These are phyloP conservation scores for Didymella glomerata DNA, from an alignment of 2,329 filamentous ascomycete species.

Conservation along the genomic window DNA sequence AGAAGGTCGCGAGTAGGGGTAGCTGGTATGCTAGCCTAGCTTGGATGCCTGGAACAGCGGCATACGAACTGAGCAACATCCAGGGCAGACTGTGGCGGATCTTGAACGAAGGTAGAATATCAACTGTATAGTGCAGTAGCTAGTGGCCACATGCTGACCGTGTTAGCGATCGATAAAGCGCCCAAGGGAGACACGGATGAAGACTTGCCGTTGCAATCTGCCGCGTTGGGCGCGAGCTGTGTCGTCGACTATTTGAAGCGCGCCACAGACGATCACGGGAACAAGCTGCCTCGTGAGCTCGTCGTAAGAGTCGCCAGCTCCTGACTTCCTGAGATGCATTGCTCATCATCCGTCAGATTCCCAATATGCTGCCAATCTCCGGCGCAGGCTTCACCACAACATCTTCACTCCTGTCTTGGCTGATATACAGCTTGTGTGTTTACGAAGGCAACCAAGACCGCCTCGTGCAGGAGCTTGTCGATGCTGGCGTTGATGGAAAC, in stretches of 20 bases:
- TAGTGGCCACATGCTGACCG: neutral
- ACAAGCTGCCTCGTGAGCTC: neutral
- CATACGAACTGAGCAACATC: neutral
- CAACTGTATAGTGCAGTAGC: neutral
- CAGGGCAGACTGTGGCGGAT: neutral
- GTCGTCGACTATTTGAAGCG: neutral
- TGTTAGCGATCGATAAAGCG: neutral
- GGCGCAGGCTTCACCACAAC: neutral
- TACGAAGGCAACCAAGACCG: neutral
- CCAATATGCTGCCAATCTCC: constrained; percentile 4
- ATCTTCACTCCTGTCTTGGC: neutral
- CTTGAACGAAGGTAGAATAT: neutral
- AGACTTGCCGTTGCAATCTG: neutral
- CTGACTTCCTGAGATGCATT: neutral
- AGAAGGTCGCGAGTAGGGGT: neutral
- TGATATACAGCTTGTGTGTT: neutral
- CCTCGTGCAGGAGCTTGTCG: neutral
- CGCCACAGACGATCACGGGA: neutral
- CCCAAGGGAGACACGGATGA: neutral
- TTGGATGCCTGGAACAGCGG: constrained; percentile 8
- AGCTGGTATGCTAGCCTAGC: neutral
- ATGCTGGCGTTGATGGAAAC: neutral
- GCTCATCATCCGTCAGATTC: neutral
- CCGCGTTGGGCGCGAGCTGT: neutral
- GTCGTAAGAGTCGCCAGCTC: neutral